phyloP scores from a whole-genome alignment of 306 rosid genomes.

The Castanea sativa region DNA sequence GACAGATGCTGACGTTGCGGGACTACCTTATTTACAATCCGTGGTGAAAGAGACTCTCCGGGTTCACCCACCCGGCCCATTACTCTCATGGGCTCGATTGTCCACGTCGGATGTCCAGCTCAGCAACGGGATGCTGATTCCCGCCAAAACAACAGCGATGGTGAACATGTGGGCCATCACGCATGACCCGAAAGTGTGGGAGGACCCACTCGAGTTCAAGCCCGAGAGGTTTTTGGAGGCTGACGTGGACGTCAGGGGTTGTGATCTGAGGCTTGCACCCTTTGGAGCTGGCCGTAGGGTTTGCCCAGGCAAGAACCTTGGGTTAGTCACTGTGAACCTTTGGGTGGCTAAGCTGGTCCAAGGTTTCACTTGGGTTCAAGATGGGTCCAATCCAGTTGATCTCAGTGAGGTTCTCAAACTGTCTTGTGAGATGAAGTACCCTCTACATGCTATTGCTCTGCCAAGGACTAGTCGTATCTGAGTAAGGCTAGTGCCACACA shows the following conservation, averaged over 20 bases:
- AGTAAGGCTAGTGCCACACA: too few relatives aligned
- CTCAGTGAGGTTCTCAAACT: slow-evolving; percentile 48
- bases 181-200: slow-evolving; percentile 49
- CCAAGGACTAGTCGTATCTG: not conserved
- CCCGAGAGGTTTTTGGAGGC: slow-evolving; percentile 50
- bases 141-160: slow-evolving; percentile 54
- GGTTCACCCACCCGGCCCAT: slow-evolving; percentile 61
- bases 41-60: slow-evolving; percentile 56
- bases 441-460: slow-evolving; percentile 31
- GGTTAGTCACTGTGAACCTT: slow-evolving; percentile 37
- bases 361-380: slow-evolving; percentile 36
- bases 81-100: slow-evolving; percentile 60
- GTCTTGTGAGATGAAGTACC: slow-evolving; percentile 55
- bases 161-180: slow-evolving; percentile 71
- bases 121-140: slow-evolving; percentile 57
- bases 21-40: slow-evolving; percentile 45
- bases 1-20: slow-evolving; percentile 45
- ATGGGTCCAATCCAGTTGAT: slow-evolving; percentile 26
- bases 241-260: slow-evolving; percentile 51
- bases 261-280: slow-evolving; percentile 52
- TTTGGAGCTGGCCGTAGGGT: slow-evolving; percentile 62
- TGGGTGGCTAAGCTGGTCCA: slow-evolving; percentile 54
- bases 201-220: slow-evolving; percentile 30
- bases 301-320: slow-evolving; percentile 55
- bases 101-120: slow-evolving; percentile 54